Percentiles rank a stretch among this genome's conserved stretches.
phyloP scores from a whole-genome alignment of 2,329 filamentous ascomycete genomes.

The Microcera coccophila region DNA sequence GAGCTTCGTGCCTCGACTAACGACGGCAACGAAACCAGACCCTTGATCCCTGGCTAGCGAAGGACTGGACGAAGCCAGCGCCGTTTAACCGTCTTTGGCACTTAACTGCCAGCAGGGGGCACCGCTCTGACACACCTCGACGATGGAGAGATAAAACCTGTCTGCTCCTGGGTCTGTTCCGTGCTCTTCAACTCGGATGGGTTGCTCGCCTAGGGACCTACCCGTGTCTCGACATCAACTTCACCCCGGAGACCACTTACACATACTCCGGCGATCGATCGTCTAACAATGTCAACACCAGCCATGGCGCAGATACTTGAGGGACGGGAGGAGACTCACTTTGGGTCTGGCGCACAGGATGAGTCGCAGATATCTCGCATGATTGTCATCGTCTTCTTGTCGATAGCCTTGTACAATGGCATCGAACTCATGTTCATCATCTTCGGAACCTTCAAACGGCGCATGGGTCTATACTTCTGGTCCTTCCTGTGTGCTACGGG shows the following conservation, averaged over 20 bases:
- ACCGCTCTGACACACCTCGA: too few relatives aligned
- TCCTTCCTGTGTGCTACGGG: slow-evolving; percentile 34
- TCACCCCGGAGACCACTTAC: background rate
- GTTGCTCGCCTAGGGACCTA: background rate
- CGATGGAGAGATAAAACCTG: too few relatives aligned
- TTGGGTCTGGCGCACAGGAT: slow-evolving; percentile 22
- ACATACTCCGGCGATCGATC: background rate
- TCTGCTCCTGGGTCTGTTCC: too few relatives aligned
- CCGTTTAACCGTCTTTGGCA: too few relatives aligned
- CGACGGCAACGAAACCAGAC: too few relatives aligned
- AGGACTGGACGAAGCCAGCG: too few relatives aligned
- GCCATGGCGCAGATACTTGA: slow-evolving; percentile 13
- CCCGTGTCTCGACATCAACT: background rate
- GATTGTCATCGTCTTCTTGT: slow-evolving; percentile 30
- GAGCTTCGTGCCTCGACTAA: too few relatives aligned
- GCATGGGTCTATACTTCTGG: slow-evolving; percentile 38
- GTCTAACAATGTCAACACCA: background rate
- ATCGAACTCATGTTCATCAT: slow-evolving; percentile 36
- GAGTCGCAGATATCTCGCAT: slow-evolving; percentile 17
- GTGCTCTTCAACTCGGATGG: too few relatives aligned
- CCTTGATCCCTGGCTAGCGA: too few relatives aligned
- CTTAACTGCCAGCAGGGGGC: too few relatives aligned
- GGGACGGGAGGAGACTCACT: too few relatives aligned
- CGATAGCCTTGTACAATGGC: slow-evolving; percentile 34
- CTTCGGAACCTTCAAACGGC: slow-evolving; percentile 33